Evolutionary conservation across 345 rosid species (phyloP).

Genomic region (Rhodomyrtus tomentosa): DNA sequence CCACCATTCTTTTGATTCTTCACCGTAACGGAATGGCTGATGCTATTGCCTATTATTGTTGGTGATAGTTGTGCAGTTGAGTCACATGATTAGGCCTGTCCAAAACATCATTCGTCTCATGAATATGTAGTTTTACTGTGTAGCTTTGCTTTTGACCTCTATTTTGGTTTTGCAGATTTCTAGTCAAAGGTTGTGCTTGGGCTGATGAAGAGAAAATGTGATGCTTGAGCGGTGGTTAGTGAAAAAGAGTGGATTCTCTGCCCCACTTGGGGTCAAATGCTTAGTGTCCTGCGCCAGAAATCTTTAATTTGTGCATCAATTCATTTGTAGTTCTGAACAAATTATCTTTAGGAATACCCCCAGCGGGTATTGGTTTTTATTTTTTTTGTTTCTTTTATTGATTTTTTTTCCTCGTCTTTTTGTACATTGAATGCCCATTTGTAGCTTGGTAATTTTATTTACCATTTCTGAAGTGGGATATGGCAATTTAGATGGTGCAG

Average conservation of each 20-base stretch:
- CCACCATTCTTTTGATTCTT: neutral
- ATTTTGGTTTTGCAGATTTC: neutral
- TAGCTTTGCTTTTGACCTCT: neutral
- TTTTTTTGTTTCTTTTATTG: neutral
- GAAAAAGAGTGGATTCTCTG: neutral
- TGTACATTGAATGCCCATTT: neutral
- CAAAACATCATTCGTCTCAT: neutral
- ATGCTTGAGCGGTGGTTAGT: conserved; percentile 6
- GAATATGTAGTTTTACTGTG: neutral
- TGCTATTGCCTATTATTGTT: neutral
- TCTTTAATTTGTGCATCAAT: neutral
- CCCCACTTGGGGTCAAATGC: neutral
- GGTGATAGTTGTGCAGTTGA: neutral
- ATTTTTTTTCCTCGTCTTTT: neutral
- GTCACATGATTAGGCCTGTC: neutral
- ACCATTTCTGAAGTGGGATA: neutral
- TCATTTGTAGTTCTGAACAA: neutral
- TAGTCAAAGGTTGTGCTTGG: conserved; percentile 4
- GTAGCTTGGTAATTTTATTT: neutral
- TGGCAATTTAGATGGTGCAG: neutral
- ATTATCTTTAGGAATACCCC: neutral
- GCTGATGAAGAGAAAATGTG: conserved; percentile 17
- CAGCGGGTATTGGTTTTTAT: neutral
- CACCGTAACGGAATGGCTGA: neutral
- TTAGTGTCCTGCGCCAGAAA: neutral